Conservation (phyloP, 2,329 filamentous ascomycete species). For the Bimuria novae-zelandiae region DNA sequence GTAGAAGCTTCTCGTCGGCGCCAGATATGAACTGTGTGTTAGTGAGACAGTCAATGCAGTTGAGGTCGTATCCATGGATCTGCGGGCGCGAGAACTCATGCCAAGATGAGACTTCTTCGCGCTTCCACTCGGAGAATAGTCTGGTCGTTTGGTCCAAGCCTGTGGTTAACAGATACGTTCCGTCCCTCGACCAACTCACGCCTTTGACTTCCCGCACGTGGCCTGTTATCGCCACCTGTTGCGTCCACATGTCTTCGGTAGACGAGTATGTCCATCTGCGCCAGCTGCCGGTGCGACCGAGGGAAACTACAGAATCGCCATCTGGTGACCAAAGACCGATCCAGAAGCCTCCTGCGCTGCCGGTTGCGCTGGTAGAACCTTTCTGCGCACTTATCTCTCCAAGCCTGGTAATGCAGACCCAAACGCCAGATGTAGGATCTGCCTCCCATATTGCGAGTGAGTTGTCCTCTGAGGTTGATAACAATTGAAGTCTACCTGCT, state of each 20-base stretch:
- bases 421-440: conserved; percentile 82
- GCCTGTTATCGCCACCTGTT: conserved; percentile 77
- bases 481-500: conserved; percentile 66
- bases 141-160: conserved; percentile 91
- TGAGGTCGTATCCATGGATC: conserved; percentile 97
- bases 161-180: conserved; percentile 85
- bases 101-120: conserved; percentile 66
- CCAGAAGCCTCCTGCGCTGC: conserved; percentile 96
- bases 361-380: conserved; percentile 93
- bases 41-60: conserved; percentile 82
- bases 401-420: conserved; percentile 82
- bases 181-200: conserved; percentile 80
- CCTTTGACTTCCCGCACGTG: conserved; percentile 83
- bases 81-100: conserved; percentile 95
- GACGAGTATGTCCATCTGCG: conserved; percentile 74
- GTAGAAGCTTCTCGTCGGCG: conserved; percentile 96
- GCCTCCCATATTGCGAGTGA: conserved; percentile 92
- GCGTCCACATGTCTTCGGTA: conserved; percentile 71
- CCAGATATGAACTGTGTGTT: conserved; percentile 84
- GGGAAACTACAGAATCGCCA: conserved; percentile 74
- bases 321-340: conserved; percentile 88
- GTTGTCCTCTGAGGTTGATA: conserved; percentile 93
- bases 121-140: conserved; percentile 79
- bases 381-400: conserved; percentile 95
- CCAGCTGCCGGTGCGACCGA: conserved; percentile 94